Percentiles rank a stretch among this genome's conserved stretches.
These are phyloP conservation scores for Hypomontagnella submonticulosa DNA, from an alignment of 495 filamentous ascomycete genomes.

Conservation along the genomic window DNA sequence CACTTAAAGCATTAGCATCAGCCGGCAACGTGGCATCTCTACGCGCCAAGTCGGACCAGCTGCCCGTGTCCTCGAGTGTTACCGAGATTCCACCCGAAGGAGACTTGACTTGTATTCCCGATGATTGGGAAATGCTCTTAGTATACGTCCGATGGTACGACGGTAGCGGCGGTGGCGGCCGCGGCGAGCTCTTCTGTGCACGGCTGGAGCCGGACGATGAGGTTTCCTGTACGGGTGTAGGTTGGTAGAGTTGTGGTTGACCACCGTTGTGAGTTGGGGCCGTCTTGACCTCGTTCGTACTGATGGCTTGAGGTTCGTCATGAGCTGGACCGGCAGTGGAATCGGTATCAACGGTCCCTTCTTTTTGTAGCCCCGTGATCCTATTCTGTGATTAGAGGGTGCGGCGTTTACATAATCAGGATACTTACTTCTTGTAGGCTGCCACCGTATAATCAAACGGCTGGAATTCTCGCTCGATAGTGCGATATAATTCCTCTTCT, in stretches of 20 bases:
- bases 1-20: conserved; percentile 65
- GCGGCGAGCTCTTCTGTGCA: conserved; percentile 19
- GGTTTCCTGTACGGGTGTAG: conserved; percentile 35
- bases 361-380: conserved; percentile 30
- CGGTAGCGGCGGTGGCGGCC: conserved; percentile 53
- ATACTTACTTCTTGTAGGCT: conserved; percentile 69
- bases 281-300: conserved; percentile 54
- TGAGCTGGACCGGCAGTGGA: conserved; percentile 30
- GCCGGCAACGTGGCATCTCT: conserved; percentile 80
- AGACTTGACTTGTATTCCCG: conserved; percentile 71
- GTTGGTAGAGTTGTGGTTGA: conserved; percentile 38
- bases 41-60: conserved; percentile 89
- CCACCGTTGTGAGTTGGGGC: conserved; percentile 40
- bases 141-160: conserved; percentile 63
- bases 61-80: conserved; percentile 85
- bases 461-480: conserved; percentile 94
- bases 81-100: conserved; percentile 90
- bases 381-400: conserved; percentile 32
- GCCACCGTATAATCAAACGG: conserved; percentile 93
- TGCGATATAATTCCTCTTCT: conserved; percentile 90
- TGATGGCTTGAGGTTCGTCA: conserved; percentile 53
- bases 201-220: conserved; percentile 42
- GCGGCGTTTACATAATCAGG: neutral
- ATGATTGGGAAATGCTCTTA: conserved; percentile 50
- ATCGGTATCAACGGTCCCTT: conserved; percentile 18